Evolutionary conservation across 805 yeast species (phyloP), one percentile per base, ranked within the genome.

Genomic region (Zygotorulaspora chibaensis): DNA sequence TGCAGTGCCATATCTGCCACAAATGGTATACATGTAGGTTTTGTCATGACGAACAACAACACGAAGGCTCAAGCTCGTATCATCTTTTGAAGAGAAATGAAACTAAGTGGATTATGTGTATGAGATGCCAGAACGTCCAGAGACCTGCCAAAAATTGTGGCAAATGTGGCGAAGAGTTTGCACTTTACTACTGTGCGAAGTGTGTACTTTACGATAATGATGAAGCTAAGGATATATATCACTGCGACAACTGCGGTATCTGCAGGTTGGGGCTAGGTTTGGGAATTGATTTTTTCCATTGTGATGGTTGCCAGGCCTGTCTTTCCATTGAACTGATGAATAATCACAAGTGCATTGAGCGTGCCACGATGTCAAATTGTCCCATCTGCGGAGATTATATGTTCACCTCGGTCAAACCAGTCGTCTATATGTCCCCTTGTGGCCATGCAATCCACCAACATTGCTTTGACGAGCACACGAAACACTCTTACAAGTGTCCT

Each of bases 321-420:
- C 75, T 90, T 54, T 81, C 91, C 35, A 82, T 90, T 40, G 88
- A 83, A 52, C 72, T 90, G 47, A 80, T 78, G 52, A 80, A 83
- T 51, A 79, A 81, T 48, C 97, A 91, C 68, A 77, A 76, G 52
- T 91, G 97, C 66, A 82, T 89, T 41, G 88, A 85, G 57, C 81
- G 88, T 54, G 81, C 95, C 5, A 89, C 96, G 0, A 93, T 85
- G 62, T 84, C 95, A 38, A 82, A 89, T 61, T 90, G 97, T 64
- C 96, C 96, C 1, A 87, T 90, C 30, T 90, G 97, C 67, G 87
- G 85, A 47, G 97, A 89, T 56, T 89, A 82, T 63, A 79, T 90
- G 79, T 90, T 90, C 63, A 84, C 88, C 12, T 83, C 93, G 3
- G 80, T 84, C 6, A 75, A 73, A 60, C 83, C 88, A 9, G 95